Evolutionary conservation across 768 basidiomycete genomes (phyloP).

Genomic region (Lentinula edodes): DNA sequence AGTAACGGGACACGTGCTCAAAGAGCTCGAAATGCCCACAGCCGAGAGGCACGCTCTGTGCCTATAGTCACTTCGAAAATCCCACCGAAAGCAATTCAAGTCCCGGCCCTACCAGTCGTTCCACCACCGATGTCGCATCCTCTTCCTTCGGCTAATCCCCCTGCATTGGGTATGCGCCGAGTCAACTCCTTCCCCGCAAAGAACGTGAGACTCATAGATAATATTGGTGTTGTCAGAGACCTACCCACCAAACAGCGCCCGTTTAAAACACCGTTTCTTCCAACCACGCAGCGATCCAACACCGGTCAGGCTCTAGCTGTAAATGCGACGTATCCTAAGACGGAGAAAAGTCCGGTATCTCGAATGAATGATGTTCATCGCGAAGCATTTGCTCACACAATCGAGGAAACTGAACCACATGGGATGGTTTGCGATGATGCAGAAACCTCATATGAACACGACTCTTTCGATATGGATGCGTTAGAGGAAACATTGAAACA

Average conservation of each 20-base stretch:
- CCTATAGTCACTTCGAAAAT: not conserved
- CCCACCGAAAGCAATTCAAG: not conserved
- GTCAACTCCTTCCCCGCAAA: not conserved
- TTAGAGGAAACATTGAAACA: conserved; percentile 1
- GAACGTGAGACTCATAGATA: not conserved
- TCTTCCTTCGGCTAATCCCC: not conserved
- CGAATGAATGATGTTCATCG: not conserved
- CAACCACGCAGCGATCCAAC: not conserved
- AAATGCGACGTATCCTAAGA: not conserved
- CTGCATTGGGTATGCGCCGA: conserved; percentile 6
- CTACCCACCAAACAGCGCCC: not conserved
- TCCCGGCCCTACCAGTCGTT: not conserved
- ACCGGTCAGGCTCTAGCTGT: not conserved
- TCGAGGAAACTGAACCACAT: not conserved
- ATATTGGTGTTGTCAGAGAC: not conserved
- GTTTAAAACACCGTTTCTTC: conserved; percentile 3
- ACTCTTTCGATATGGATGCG: conserved; percentile 2
- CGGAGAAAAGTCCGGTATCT: no score
- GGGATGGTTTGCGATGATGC: not conserved
- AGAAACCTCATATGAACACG: conserved; percentile 3
- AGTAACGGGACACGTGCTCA: not conserved
- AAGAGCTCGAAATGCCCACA: not conserved
- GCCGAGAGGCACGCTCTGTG: not conserved
- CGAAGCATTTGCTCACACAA: not conserved
- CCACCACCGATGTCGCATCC: not conserved